Base-by-base conservation (phyloP, 139 green algal genomes). In the Pedinophyceae sp. region DNA sequence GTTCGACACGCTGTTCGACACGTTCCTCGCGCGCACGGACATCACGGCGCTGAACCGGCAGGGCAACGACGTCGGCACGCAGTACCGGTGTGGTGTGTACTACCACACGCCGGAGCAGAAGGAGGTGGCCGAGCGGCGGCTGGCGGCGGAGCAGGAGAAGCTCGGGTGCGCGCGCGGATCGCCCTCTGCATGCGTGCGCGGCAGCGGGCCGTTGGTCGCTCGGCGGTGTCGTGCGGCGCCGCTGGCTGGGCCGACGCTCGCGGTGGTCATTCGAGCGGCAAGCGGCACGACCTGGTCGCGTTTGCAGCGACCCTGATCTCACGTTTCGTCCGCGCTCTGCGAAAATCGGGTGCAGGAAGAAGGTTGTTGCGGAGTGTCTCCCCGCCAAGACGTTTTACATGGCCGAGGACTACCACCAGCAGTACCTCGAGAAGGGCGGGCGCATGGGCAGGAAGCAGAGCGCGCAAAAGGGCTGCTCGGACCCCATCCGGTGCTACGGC, bases 401-500 rank as follows among this genome's bases (percentile, higher is more conserved):
- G 13, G 75, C 75, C 1, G 75, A 83, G 55, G 25, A 58, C 6
- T 73, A 78, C 48, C 70, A 74, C 45, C 70, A 76, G 59, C 70
- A 76, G 48, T 87, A 91, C 64, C 57, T 91, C 38, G 50, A 59
- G 19, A 77, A 70, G 49, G 83, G 83, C 3, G 83, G 83, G 1
- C 62, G 83, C 2, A 78, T 80, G 30, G 73, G 74, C 0, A 50
- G 40, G 17, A 29, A 48, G 3, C 84, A 93, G 62, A 79, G 56
- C 20, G 56, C 84, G 0, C 62, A 65, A 1, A 93, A 93, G 59
- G 73, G 74, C 15, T 82, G 69, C 59, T 78, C 24, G 3, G 79
- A 89, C 45, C 60, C 57, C 2, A 91, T 91, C 39, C 55, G 81
- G 13, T 91, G 81, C 57, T 92, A 93, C 51, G 82, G 82, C 29